phyloP scores from a whole-genome alignment of 306 rosid genomes.

The Quercus variabilis region DNA sequence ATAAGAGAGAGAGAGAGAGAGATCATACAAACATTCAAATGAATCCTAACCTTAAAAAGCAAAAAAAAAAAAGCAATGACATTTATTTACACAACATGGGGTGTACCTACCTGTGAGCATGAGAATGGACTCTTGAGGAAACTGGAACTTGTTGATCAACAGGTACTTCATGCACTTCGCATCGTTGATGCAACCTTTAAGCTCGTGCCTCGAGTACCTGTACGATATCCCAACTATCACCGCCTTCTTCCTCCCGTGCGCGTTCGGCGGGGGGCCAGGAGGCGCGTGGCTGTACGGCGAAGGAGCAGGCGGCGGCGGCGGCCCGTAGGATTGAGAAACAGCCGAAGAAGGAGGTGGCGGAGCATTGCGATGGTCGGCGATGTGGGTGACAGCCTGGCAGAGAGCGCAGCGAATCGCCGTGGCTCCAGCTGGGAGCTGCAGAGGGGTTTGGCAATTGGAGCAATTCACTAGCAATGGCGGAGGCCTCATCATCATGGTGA shows the following conservation, averaged over 20 bases:
- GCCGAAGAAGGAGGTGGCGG: conserved; percentile 33
- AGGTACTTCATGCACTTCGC: conserved; percentile 87
- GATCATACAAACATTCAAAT: too few species aligned
- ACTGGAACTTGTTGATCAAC: conserved; percentile 69
- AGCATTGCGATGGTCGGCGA: conserved; percentile 63
- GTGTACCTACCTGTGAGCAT: conserved; percentile 94
- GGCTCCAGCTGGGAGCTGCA: conserved; percentile 78
- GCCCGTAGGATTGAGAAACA: conserved; percentile 16
- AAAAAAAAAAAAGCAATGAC: neutral
- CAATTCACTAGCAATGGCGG: conserved; percentile 52
- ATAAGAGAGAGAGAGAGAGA: too few species aligned
- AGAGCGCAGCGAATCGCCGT: conserved; percentile 78
- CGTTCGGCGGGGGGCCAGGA: conserved; percentile 54
- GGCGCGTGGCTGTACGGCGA: conserved; percentile 66
- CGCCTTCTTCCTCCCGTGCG: conserved; percentile 86
- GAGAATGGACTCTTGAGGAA: conserved; percentile 75
- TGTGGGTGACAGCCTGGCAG: conserved; percentile 70
- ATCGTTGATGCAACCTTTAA: conserved; percentile 91
- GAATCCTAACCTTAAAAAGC: too few species aligned
- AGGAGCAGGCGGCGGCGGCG: conserved; percentile 30
- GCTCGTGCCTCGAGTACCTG: conserved; percentile 73
- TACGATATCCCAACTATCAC: conserved; percentile 89
- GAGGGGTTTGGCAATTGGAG: conserved; percentile 70
- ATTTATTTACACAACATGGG: too few species aligned
- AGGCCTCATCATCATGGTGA: conserved; percentile 31